A percentile compares a stretch with the other conserved stretches of the same genome.
Conservation (phyloP, 148 eudicot species). For the Selenicereus undatus region DNA sequence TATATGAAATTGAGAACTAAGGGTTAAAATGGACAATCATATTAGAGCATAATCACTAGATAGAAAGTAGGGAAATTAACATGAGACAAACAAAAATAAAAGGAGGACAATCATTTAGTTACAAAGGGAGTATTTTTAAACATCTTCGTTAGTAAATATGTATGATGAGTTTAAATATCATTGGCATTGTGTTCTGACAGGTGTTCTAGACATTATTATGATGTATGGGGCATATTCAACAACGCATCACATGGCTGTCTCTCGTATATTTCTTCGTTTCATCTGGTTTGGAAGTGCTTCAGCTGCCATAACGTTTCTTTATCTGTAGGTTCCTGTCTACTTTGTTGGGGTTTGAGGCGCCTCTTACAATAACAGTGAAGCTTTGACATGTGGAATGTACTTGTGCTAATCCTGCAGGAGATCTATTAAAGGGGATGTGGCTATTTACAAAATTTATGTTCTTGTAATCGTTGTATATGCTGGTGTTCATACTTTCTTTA, state of each 20-base stretch:
- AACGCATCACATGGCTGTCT: constrained; percentile 65
- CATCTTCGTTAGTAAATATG: neutral
- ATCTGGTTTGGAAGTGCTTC: constrained; percentile 65
- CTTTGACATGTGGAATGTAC: neutral
- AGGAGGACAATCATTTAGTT: too few species aligned
- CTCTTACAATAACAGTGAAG: neutral
- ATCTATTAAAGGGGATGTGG: constrained; percentile 54
- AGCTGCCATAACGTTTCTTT: constrained; percentile 69
- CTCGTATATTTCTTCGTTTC: constrained; percentile 77
- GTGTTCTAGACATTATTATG: constrained; percentile 84
- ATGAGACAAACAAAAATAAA: too few species aligned
- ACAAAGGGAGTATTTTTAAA: too few species aligned
- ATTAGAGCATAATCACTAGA: too few species aligned
- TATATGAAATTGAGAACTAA: too few species aligned
- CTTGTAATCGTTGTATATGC: constrained; percentile 70
- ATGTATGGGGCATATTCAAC: constrained; percentile 95
- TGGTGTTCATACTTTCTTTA: constrained; percentile 58
- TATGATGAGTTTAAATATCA: neutral
- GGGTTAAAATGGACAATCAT: too few species aligned
- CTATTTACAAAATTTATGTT: constrained; percentile 57
- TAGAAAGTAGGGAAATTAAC: too few species aligned
- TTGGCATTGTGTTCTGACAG: constrained; percentile 30
- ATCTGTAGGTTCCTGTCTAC: constrained; percentile 59
- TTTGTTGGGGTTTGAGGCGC: neutral
- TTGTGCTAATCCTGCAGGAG: constrained; percentile 47